Base-by-base conservation (phyloP, 2,329 filamentous ascomycete species). In the Botryotinia narcissicola region DNA sequence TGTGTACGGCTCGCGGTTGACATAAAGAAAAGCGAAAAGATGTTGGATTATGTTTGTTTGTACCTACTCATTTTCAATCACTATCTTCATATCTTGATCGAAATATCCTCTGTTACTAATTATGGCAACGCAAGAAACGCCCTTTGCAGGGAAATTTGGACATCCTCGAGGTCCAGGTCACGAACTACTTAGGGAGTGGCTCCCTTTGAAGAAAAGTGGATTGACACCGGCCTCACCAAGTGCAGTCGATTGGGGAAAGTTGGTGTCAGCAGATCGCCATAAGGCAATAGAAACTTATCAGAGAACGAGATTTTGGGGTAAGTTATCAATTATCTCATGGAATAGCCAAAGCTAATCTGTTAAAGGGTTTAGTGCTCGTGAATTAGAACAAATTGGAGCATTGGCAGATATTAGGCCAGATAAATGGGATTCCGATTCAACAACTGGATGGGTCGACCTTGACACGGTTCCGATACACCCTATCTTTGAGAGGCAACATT, bases 211-310 rank as follows among this genome's bases (percentile, higher is more conserved):
- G 29, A 66, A 51, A 37, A 67, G 63, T 6, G 44, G 44, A 35
- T 32, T 67, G 32, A 67, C 32, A 51, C 63, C 63, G 25, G 32
- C 32, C 63, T 67, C 63, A n/a, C 63, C 46, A 40, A 54, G 46
- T 54, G 8, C 40, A 40, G 64, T 67, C 29, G 64, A 67, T 51
- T 67, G 32, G 64, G 40, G 3, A 18, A 67, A 40, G 6, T 25
- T 64, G 2, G 25, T 35, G 37, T 40, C 46, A 29, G 32, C 20
- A 40, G 46, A 67, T 25, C 16, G 32, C 1, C 22, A 40, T 14
- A 40, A 35, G 7, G 35, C 35, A 37, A 1, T 37, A 35, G 63
- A 67, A n/a, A 0, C 37, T 25, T 67, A 67, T 7, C 44, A 40
- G 25, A 51, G 46, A 40, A 32, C 14, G 5, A 54, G 64, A 40